Percentiles rank a stretch among this genome's conserved stretches.
Conservation (phyloP, 2,329 filamentous ascomycete species). For the Aspergillus brasiliensis region DNA sequence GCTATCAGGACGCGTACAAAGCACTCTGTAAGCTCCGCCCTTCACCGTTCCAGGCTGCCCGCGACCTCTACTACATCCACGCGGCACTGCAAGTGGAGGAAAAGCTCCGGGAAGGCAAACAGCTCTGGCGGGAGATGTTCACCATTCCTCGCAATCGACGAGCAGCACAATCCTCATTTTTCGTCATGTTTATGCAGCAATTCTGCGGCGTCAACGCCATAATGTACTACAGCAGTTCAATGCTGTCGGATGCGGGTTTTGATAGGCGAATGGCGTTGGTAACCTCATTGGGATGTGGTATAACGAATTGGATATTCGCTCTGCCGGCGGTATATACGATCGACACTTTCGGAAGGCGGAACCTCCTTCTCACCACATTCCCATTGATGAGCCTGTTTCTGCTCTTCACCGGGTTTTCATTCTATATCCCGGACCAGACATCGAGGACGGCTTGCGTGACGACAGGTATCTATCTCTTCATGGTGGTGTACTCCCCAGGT, state of each 20-base stretch:
- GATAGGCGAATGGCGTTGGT: constrained; percentile 53
- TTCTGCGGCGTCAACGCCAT: rapidly evolving
- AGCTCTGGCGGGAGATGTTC: neutral
- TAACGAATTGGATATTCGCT: constrained; percentile 67
- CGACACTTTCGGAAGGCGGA: constrained; percentile 66
- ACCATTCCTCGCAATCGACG: neutral
- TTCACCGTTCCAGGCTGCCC: constrained; percentile 45
- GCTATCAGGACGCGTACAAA: constrained; percentile 42
- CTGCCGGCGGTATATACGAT: constrained; percentile 66
- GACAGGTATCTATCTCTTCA: constrained; percentile 48
- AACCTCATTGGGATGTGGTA: constrained; percentile 61
- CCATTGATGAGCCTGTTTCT: neutral
- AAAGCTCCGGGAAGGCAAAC: neutral
- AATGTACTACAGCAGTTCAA: neutral
- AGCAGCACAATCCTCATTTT: neutral
- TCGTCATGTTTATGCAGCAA: neutral
- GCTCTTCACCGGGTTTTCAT: neutral
- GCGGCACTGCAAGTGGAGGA: neutral
- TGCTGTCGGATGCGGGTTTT: constrained; percentile 31
- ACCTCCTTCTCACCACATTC: constrained; percentile 40
- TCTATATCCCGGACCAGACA: neutral
- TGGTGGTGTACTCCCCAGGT: constrained; percentile 55
- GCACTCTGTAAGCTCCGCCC: constrained; percentile 46
- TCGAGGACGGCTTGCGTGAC: constrained; percentile 8
- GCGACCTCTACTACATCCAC: neutral